Conservation (phyloP, 2,329 filamentous ascomycete genomes). For the Fusarium concolor region DNA sequence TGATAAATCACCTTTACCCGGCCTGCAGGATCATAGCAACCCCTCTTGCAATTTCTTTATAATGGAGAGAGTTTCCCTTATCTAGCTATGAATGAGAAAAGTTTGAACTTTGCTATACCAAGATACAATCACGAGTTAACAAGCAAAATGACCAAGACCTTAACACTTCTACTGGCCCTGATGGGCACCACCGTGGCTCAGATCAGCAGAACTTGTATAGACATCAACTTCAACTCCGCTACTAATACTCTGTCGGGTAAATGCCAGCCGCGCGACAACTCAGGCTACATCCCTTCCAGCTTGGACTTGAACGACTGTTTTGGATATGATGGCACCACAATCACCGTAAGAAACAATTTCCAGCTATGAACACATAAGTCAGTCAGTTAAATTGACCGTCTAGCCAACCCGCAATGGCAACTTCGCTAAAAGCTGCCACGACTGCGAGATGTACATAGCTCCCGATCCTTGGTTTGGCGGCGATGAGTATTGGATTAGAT, state of each 20-base stretch:
- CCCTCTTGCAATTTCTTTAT: neutral
- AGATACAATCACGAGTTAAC: too few species aligned
- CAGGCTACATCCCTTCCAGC: neutral
- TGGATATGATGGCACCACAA: neutral
- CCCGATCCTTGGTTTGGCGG: neutral
- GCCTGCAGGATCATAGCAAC: neutral
- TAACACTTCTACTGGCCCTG: neutral
- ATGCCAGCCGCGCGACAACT: slow-evolving; percentile 10
- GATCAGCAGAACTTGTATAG: neutral
- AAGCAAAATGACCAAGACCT: too few species aligned
- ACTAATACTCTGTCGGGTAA: neutral
- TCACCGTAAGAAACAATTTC: neutral
- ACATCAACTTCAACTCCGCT: neutral
- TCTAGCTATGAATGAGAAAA: too few species aligned
- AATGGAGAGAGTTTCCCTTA: too few species aligned
- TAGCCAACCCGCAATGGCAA: neutral
- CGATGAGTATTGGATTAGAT: slow-evolving; percentile 4
- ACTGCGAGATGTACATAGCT: neutral
- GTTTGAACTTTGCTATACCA: too few species aligned
- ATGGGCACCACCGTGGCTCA: neutral
- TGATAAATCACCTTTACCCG: neutral
- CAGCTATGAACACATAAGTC: neutral
- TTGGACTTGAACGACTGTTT: slow-evolving; percentile 14
- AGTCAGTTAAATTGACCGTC: too few species aligned
- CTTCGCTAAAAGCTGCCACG: neutral